These are phyloP conservation scores for Pelargonium australe DNA, from an alignment of 441 rosid genomes.

Conservation along the genomic window DNA sequence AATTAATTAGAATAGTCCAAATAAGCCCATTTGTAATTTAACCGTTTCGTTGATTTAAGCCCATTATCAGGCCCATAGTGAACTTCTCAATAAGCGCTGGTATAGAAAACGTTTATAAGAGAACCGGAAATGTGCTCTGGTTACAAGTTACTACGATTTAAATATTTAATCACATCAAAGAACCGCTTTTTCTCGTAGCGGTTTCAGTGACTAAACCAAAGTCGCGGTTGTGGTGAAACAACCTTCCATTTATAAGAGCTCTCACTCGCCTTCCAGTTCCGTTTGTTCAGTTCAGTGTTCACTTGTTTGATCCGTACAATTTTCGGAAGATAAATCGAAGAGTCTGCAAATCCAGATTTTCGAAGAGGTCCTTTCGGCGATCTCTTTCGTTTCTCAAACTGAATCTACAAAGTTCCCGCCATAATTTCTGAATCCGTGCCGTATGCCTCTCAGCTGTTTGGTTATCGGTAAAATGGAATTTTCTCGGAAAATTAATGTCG, in stretches of 20 bases:
- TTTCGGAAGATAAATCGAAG: slow-evolving; percentile 20
- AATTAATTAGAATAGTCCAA: background rate
- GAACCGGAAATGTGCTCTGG: no score
- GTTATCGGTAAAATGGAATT: background rate
- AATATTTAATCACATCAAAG: no score
- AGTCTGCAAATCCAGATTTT: slow-evolving; percentile 33
- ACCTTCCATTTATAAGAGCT: background rate
- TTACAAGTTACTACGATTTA: no score
- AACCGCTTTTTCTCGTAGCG: no score
- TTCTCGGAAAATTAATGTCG: slow-evolving; percentile 3
- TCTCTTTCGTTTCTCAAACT: slow-evolving; percentile 44
- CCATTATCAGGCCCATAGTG: no score
- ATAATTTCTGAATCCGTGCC: slow-evolving; percentile 24
- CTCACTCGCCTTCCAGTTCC: background rate
- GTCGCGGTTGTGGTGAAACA: no score
- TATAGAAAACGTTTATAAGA: no score
- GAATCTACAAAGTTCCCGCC: slow-evolving; percentile 63
- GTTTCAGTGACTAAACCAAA: no score
- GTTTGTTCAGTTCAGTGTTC: background rate
- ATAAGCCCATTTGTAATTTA: no score
- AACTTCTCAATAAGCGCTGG: no score
- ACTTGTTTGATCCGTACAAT: background rate
- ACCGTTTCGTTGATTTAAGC: no score
- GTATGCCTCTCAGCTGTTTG: background rate
- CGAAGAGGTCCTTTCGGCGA: slow-evolving; percentile 43